phyloP scores from a whole-genome alignment of 495 filamentous ascomycete species.

The Diplogelasinospora grovesii region DNA sequence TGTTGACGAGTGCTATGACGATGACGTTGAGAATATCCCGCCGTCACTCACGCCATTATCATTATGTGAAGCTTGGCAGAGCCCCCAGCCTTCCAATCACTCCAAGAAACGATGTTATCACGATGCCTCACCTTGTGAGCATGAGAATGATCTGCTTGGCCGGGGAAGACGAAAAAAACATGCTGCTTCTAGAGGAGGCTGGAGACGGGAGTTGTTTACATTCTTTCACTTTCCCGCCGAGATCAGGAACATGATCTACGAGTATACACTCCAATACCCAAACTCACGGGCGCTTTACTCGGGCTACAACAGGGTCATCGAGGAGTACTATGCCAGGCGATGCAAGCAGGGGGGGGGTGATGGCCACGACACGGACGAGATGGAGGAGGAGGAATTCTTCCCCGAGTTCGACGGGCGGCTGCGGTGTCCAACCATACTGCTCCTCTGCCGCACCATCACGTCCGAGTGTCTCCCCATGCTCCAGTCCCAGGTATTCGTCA shows the following conservation, averaged over 20 bases:
- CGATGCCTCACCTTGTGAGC: no score
- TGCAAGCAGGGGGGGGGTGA: no score
- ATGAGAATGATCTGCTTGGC: background rate
- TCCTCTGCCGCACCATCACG: conserved; percentile 32
- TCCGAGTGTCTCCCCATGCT: conserved; percentile 23
- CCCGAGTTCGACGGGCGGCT: conserved; percentile 13
- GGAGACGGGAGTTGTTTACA: conserved; percentile 1
- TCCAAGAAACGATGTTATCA: no score
- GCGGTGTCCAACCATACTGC: conserved; percentile 24
- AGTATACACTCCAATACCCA: conserved; percentile 20
- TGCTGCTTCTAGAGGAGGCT: no score
- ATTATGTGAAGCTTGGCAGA: no score
- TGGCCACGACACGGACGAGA: no score
- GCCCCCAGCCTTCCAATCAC: no score
- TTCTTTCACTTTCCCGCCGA: conserved; percentile 28
- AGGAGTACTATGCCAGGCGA: conserved; percentile 10
- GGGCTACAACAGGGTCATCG: conserved; percentile 21
- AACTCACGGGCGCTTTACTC: conserved; percentile 21
- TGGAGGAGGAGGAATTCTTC: conserved; percentile 7
- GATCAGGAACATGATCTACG: conserved; percentile 29
- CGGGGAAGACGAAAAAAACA: background rate
- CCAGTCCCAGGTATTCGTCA: conserved; percentile 17
- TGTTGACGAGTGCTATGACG: no score
- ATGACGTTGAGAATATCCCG: no score
- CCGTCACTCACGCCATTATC: no score